Base-by-base conservation (phyloP, 192 early-diverging fungal species). In the Dispira simplex region DNA sequence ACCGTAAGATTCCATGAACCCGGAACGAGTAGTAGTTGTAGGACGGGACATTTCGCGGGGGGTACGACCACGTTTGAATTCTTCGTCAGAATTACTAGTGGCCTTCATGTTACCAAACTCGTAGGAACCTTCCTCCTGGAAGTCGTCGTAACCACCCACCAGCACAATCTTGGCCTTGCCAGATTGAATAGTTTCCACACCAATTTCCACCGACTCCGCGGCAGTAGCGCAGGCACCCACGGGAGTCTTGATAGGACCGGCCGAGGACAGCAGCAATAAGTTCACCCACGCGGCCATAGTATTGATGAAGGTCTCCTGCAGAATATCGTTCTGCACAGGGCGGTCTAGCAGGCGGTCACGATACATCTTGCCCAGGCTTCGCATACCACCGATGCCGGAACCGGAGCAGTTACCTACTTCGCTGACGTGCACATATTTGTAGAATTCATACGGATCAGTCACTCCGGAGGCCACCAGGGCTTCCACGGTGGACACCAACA, bases 31-130 rank as follows among this genome's bases (percentile, higher is more conserved):
- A 4, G 88, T 81, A 48, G 92, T 89, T 18, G 90, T 85, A 60
- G 94, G 94, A 26, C 94, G 84, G 68, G 82, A 89, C 89, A 91
- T 92, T 63, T 97, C 94, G 46, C 74, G 60, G 18, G 89, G 87
- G 8, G 87, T 85, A 62, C 94, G 85, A n/a, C 94, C 94, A 21
- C 79, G 76, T 6, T 84, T 89, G 58, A 90, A 75, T 71, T 97
- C 94, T 21, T 90, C 86, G 46, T 83, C 73, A 44, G 86, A 74
- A 70, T 89, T 92, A 70, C 82, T 84, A 21, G 91, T 91, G 9
- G 94, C 94, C 71, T 91, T 93, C 92, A 97, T 97, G 81, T 90
- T 89, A 66, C 88, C 90, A 71, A 97, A 97, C 74, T 95, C 94
- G 67, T 90, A 89, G 1, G 87, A 88, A 44, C 89, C 90, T 70